Base-by-base conservation (phyloP, 1,284 basidiomycete genomes). In the Earliella scabrosa region DNA sequence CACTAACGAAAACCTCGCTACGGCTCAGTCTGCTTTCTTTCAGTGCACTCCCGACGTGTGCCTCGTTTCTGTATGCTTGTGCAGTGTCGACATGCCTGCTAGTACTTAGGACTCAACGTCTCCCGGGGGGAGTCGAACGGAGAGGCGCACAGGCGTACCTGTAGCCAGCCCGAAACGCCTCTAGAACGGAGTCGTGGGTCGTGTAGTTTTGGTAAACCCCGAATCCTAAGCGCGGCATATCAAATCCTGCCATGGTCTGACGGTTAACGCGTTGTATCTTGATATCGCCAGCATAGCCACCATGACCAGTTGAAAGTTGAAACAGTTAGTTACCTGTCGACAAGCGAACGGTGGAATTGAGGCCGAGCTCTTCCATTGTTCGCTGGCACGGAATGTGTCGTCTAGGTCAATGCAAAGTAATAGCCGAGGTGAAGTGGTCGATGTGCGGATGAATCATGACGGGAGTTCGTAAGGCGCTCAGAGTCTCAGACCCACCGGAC, bases 171-270 rank as follows among this genome's bases (percentile, higher is more conserved):
- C 81, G 77, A 59, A 95, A 73, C 4, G 92, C 92, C 50, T 85
- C 80, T 21, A 85, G 67, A 9, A 87, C 82, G n/a, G 86, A 85
- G 0, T 81, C 69, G 35, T 75, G 78, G 11, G 85, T 73, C 43
- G 82, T 80, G 61, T 83, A 79, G 73, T 88, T 88, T 65, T 88
- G 84, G 66, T 89, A 94, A 14, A 94, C 90, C 16, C 93, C 93
- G 55, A 93, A 87, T 0, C 92, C 93, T 2, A 95, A 78, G 16
- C 82, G 71, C 27, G 93, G 93, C 75, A 95, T 87, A 20, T 71
- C 52, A 66, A 81, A 73, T 4, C 86, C 87, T 71, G 50, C 2
- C 16, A 6, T 1, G 13, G 36, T 40, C 13, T 32, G n/a, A 35
- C 18, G 6, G 23, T 29, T 31, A 36, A 38, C 7, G 29, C 29